phyloP scores from a whole-genome alignment of 2,329 filamentous ascomycete species.

The Daldinia sp. region DNA sequence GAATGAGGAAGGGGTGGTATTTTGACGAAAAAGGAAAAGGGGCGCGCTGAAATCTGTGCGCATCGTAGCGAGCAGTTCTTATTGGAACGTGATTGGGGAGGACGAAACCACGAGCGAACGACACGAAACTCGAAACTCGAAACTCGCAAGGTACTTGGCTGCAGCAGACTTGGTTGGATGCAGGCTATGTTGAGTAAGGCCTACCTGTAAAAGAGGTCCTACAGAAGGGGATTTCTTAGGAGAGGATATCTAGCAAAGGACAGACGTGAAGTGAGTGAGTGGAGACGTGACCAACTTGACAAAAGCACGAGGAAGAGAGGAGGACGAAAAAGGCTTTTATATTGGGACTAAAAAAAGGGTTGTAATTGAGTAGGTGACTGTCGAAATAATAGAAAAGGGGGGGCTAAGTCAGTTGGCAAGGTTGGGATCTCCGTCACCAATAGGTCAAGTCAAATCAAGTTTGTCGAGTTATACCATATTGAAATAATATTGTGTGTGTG shows the following conservation, averaged over 20 bases:
- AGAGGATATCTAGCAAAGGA: constrained; percentile 18
- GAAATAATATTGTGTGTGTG: background rate
- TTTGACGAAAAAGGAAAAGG: constrained; percentile 35
- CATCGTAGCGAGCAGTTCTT: constrained; percentile 21
- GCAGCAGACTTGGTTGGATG: constrained; percentile 11
- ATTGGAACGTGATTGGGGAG: constrained; percentile 14
- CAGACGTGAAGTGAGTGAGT: constrained; percentile 23
- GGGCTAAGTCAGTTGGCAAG: constrained; percentile 21
- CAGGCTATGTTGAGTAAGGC: constrained; percentile 11
- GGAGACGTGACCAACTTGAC: constrained; percentile 26
- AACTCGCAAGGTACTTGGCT: constrained; percentile 29
- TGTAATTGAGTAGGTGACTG: constrained; percentile 17
- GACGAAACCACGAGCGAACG: constrained; percentile 36
- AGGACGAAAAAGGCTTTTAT: background rate
- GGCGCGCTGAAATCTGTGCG: constrained; percentile 17
- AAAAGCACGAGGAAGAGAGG: constrained; percentile 11
- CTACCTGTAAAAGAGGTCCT: constrained; percentile 1
- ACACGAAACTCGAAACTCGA: constrained; percentile 27
- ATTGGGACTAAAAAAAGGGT: constrained; percentile 12
- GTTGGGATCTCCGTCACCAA: constrained; percentile 24
- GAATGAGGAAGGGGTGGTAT: constrained; percentile 36
- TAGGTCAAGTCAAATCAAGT: constrained; percentile 38
- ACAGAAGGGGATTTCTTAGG: constrained; percentile 15
- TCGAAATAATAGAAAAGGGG: constrained; percentile 15
- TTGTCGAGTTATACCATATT: constrained; percentile 30